These are phyloP conservation scores for Paraphaeosphaeria minitans DNA, from an alignment of 2,329 filamentous ascomycete species.

Conservation along the genomic window DNA sequence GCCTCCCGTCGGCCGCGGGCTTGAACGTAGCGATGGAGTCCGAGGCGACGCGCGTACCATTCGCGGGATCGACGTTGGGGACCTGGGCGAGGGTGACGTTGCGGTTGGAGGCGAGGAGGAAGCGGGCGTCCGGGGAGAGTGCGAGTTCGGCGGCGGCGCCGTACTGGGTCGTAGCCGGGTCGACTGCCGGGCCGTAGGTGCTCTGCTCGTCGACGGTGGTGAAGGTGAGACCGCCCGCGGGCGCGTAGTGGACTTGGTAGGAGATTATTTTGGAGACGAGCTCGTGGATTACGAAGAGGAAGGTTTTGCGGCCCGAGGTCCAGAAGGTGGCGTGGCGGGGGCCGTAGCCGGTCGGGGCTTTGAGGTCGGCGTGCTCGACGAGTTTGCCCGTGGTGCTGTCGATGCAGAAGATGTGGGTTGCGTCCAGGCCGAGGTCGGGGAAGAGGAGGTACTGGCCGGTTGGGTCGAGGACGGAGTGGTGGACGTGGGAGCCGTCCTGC, in stretches of 20 bases:
- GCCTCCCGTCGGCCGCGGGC: slow-evolving; percentile 54
- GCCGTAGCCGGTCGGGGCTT: slow-evolving; percentile 60
- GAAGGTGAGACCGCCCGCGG: slow-evolving; percentile 52
- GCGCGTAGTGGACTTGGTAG: slow-evolving; percentile 61
- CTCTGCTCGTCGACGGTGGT: slow-evolving; percentile 55
- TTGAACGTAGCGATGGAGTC: slow-evolving; percentile 65
- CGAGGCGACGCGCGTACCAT: slow-evolving; percentile 42
- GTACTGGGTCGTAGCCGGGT: slow-evolving; percentile 24
- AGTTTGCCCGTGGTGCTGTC: slow-evolving; percentile 51
- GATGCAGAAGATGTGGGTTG: slow-evolving; percentile 64
- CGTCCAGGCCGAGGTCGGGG: slow-evolving; percentile 69
- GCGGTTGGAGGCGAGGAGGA: slow-evolving; percentile 71
- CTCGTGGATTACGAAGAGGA: slow-evolving; percentile 67
- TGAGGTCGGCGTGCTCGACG: slow-evolving; percentile 53
- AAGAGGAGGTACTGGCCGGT: slow-evolving; percentile 66
- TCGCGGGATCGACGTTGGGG: slow-evolving; percentile 52
- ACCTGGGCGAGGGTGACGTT: slow-evolving; percentile 57
- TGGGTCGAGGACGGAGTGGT: slow-evolving; percentile 69
- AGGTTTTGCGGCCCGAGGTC: slow-evolving; percentile 38
- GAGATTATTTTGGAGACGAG: slow-evolving; percentile 62
- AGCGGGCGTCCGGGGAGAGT: slow-evolving; percentile 61
- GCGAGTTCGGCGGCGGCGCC: slow-evolving; percentile 61
- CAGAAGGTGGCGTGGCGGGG: slow-evolving; percentile 70
- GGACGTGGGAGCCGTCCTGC: slow-evolving; percentile 63
- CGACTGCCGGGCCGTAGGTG: slow-evolving; percentile 34